Evolutionary conservation across 169 alveolate genomes (phyloP).

Genomic region (Pseudocohnilembus persalinus): DNA sequence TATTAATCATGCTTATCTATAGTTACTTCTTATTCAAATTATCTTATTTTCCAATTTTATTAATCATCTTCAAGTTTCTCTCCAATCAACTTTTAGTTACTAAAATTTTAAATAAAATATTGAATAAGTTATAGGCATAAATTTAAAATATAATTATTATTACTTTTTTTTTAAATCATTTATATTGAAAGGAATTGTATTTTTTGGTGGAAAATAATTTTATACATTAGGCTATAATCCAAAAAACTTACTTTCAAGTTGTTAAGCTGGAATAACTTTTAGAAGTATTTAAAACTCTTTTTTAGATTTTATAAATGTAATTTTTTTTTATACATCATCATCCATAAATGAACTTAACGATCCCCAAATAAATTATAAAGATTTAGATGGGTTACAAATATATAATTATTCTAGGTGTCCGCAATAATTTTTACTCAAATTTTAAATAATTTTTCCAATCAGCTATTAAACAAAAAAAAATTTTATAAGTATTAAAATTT

Average conservation of each 20-base stretch:
- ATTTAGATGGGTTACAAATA: constrained; percentile 29
- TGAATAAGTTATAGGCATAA: neutral
- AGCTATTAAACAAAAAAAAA: neutral
- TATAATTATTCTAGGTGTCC: constrained; percentile 22
- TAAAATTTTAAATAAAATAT: too few species aligned
- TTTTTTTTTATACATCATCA: constrained; percentile 30
- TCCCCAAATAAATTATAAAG: constrained; percentile 22
- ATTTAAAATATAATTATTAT: too few species aligned
- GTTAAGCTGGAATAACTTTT: constrained; percentile 18
- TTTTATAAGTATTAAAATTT: too few species aligned
- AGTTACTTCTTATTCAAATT: neutral
- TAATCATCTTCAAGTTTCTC: neutral
- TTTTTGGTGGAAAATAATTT: neutral
- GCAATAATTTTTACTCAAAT: constrained; percentile 20
- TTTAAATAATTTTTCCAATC: constrained; percentile 17
- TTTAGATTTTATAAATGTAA: constrained; percentile 4
- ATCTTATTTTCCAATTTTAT: neutral
- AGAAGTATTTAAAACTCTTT: constrained; percentile 4
- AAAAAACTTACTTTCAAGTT: constrained; percentile 21
- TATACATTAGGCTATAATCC: constrained; percentile 9
- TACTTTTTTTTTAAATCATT: neutral
- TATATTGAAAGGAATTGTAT: neutral
- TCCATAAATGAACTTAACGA: constrained; percentile 29
- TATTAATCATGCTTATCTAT: neutral
- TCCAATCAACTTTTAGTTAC: neutral